Evolutionary conservation across 176 grass and related monocot genomes (phyloP), one percentile per base, ranked within the genome.

Genomic region (Carex cristatella): DNA sequence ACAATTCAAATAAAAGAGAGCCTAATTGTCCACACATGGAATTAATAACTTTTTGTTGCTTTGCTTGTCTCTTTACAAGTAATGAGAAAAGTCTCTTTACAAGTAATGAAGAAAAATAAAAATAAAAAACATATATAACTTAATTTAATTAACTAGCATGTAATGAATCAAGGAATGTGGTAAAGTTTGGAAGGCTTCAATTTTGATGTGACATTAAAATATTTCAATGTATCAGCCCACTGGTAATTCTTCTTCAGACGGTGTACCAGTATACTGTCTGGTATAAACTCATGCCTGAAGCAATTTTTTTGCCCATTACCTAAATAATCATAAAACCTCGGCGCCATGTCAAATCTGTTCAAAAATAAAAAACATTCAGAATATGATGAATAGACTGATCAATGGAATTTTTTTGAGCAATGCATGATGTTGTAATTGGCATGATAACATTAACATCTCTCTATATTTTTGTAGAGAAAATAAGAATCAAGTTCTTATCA

Each of bases 221-320:
- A 95, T 0, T 7, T 49, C 51, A 95, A 86, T 66, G 88, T 92
- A 74, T 92, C 86, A 0, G 85, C 90, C 93, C 93, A 95, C 10
- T 87, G 28, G 0, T n/a, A 28, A 86, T 82, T 88, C 71, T 88
- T 85, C 88, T 95, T 95, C 81, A 92, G 88, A 60, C 88, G 91
- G 87, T 95, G 90, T 77, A 95, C 93, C 78, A 91, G 88, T 75
- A 95, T 86, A 83, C 90, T 95, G 88, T 95, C 90, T 37, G 93
- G 88, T 28, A 82, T 67, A 83, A 95, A 95, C 12, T 87, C 90
- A 72, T 85, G 93, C 2, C 93, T 89, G 93, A 95, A 95, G 79
- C 93, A 95, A 86, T 69, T 95, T 18, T 81, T 76, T 27, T 73
- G 67, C 37, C 80, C 82, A 2, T 0, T 0, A 0, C 93, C 93